Percentiles rank a stretch among this genome's conserved stretches.
These are phyloP conservation scores for Jaminaea rosea DNA, from an alignment of 1,284 basidiomycete genomes.

Conservation along the genomic window DNA sequence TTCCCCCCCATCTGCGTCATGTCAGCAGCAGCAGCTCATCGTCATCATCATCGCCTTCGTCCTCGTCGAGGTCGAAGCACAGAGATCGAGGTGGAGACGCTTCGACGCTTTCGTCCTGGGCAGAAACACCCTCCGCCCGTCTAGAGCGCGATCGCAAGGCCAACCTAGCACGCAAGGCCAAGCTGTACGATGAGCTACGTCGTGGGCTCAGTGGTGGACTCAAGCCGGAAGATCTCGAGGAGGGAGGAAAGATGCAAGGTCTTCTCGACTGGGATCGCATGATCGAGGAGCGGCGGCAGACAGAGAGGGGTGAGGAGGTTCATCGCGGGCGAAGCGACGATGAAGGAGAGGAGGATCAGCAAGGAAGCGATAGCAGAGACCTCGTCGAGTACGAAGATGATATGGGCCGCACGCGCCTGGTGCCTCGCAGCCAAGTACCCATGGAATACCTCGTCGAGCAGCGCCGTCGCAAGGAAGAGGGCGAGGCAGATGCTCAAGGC, in stretches of 20 bases:
- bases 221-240: constrained; percentile 52
- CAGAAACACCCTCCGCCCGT: constrained; percentile 9
- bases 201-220: constrained; percentile 72
- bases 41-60: neutral
- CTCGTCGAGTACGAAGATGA: constrained; percentile 76
- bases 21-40: neutral
- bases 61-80: neutral
- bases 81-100: neutral
- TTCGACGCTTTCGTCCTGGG: constrained; percentile 4
- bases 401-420: constrained; percentile 64
- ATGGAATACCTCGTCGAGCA: constrained; percentile 52
- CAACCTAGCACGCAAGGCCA: constrained; percentile 64
- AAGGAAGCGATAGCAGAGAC: no score
- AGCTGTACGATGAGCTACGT: constrained; percentile 68
- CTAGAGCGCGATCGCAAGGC: constrained; percentile 57
- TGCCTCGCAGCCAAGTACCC: constrained; percentile 66
- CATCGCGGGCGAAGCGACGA: constrained; percentile 5
- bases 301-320: constrained; percentile 55
- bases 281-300: constrained; percentile 62
- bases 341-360: constrained; percentile 60
- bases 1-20: neutral
- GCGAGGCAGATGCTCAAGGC: neutral
- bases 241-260: constrained; percentile 46
- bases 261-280: constrained; percentile 60
- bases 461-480: neutral